Evolutionary conservation across 2,329 filamentous ascomycete species (phyloP), one percentile per base, ranked within the genome.

Genomic region (Paraphoma sp.): DNA sequence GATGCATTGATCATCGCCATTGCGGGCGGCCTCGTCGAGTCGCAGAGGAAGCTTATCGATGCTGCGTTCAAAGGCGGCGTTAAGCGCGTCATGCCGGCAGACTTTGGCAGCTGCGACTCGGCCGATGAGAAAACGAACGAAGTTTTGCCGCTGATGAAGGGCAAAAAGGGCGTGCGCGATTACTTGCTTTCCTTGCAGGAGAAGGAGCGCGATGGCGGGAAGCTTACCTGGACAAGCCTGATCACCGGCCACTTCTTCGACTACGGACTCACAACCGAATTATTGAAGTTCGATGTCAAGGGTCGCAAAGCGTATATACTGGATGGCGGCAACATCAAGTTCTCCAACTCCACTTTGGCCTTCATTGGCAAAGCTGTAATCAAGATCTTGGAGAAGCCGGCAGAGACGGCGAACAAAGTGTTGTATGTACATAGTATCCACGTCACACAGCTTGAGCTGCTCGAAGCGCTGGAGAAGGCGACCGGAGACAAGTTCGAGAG

Each of bases 201-300:
- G 47, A 69, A 76, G 12, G 80, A 60, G 74, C 75, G 60, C 64
- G 78, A 44, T 69, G 77, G 36, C 51, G 61, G 43, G 1, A 69
- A 60, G 18, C 79, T 89, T 61, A 82, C 79, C 2, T 90, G 87
- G 87, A 89, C 87, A 1, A 83, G 79, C 2, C 69, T 90, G 12
- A 81, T 86, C 3, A 84, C 79, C 8, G 85, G 86, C 4, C 78
- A 84, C 18, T 86, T 89, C 71, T 87, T 89, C 67, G 87, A 89
- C 65, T 86, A 82, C 81, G 81, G 81, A 3, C 76, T 88, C 12
- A 70, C 65, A 1, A 70, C 70, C 16, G 79, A 81, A 0, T 78
- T 85, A 48, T 69, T 87, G 6, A 84, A 84, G 43, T 82, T 87
- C 54, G 80, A 86, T 57, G 72, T 86, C 36, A 69, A 76, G 23